Evolutionary conservation across 495 filamentous ascomycete species (phyloP).

Genomic region (Chaetomium fimeti): DNA sequence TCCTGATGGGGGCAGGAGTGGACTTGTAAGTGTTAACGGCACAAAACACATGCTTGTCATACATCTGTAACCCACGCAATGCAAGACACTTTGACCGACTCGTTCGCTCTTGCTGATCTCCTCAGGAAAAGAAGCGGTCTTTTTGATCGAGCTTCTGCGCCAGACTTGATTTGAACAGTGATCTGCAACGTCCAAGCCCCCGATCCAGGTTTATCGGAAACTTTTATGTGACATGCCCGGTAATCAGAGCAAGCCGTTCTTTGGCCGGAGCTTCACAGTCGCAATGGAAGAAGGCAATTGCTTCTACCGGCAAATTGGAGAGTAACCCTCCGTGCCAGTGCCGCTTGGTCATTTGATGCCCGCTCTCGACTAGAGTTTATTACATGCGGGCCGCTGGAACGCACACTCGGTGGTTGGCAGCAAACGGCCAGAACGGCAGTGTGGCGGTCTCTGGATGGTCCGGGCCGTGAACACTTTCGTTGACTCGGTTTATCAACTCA

Average conservation of each 20-base stretch:
- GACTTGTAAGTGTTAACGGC: slow-evolving; percentile 24
- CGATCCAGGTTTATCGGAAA: neutral
- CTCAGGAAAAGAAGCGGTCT: neutral
- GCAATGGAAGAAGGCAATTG: slow-evolving; percentile 11
- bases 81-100: neutral
- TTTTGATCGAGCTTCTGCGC: neutral
- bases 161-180: neutral
- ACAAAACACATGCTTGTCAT: neutral
- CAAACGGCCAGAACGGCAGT: slow-evolving; percentile 25
- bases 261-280: neutral
- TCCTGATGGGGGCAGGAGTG: neutral
- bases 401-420: slow-evolving; percentile 11
- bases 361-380: slow-evolving; percentile 6
- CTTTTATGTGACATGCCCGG: slow-evolving; percentile 1
- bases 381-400: slow-evolving; percentile 5
- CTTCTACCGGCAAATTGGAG: neutral
- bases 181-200: neutral
- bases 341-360: neutral
- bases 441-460: slow-evolving; percentile 32
- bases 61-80: neutral
- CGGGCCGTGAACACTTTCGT: slow-evolving; percentile 2
- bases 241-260: neutral
- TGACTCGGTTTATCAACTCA: neutral
- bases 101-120: neutral
- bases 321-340: neutral